A percentile compares a stretch with the other conserved stretches of the same genome.
These are phyloP conservation scores for Cairneyella variabilis DNA, from an alignment of 495 filamentous ascomycete species.

Conservation along the genomic window DNA sequence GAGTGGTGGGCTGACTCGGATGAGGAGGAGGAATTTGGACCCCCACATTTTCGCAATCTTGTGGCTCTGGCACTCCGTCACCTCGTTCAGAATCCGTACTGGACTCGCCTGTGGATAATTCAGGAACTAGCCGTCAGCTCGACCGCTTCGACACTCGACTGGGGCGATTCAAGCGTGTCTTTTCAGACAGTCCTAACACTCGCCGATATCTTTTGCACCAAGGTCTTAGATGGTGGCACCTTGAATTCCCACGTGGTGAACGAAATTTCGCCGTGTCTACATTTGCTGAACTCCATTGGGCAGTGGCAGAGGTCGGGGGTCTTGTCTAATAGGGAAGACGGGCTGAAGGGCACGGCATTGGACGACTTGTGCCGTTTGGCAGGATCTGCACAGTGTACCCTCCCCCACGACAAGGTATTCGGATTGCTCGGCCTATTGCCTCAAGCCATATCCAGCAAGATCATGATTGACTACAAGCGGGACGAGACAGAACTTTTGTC, in stretches of 20 bases:
- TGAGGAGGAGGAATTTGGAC: conserved; percentile 10
- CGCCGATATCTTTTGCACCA: conserved; percentile 14
- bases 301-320: conserved; percentile 12
- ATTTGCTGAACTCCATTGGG: conserved; percentile 13
- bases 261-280: conserved; percentile 9
- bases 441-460: conserved; percentile 16
- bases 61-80: background rate
- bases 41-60: conserved; percentile 13
- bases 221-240: conserved; percentile 3
- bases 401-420: conserved; percentile 17
- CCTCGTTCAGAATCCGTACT: conserved; percentile 15
- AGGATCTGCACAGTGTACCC: conserved; percentile 14
- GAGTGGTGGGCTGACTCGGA: conserved; percentile 1
- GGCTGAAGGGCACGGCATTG: conserved; percentile 11
- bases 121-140: conserved; percentile 19
- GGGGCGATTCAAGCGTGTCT: conserved; percentile 10
- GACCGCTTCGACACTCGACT: conserved; percentile 14
- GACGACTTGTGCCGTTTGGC: conserved; percentile 17
- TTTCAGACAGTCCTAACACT: conserved; percentile 12
- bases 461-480: conserved; percentile 14
- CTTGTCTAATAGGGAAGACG: conserved; percentile 15
- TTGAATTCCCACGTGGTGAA: conserved; percentile 1
- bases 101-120: conserved; percentile 19
- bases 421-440: conserved; percentile 16
- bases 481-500: conserved; percentile 16